Conservation (phyloP, 1,284 basidiomycete genomes). For the Inonotus obliquus region DNA sequence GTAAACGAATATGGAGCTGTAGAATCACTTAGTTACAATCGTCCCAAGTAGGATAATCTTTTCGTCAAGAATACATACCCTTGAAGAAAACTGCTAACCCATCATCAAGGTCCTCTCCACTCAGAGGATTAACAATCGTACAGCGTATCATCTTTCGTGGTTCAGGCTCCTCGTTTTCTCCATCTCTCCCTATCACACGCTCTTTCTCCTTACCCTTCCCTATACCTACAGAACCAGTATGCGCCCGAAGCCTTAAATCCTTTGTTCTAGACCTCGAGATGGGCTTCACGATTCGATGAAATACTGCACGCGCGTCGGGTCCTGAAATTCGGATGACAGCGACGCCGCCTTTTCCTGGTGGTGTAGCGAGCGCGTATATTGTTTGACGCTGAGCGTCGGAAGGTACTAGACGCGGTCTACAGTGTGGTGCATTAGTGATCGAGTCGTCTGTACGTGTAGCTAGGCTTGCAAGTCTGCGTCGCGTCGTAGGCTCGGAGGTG, state of each 20-base stretch:
- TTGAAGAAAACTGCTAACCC: slow-evolving; percentile 79
- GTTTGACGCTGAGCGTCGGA: slow-evolving; percentile 66
- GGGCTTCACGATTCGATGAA: slow-evolving; percentile 47
- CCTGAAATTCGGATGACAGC: slow-evolving; percentile 82
- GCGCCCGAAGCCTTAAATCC: slow-evolving; percentile 16
- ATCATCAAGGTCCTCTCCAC: slow-evolving; percentile 67
- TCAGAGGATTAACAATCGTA: slow-evolving; percentile 60
- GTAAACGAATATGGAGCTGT: slow-evolving; percentile 75
- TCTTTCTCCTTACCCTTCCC: slow-evolving; percentile 19
- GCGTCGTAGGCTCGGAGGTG: no score
- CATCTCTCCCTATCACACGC: slow-evolving; percentile 1
- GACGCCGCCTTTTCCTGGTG: slow-evolving; percentile 77
- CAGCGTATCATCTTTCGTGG: slow-evolving; percentile 71
- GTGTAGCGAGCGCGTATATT: slow-evolving; percentile 84
- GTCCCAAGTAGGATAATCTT: not conserved
- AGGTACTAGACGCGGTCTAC: not conserved
- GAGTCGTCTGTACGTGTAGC: not conserved
- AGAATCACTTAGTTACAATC: not conserved
- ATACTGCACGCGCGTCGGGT: slow-evolving; percentile 57
- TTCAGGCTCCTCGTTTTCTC: slow-evolving; percentile 27
- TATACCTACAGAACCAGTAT: slow-evolving; percentile 5
- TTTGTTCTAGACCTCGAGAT: not conserved
- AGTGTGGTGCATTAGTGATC: not conserved
- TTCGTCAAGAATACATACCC: slow-evolving; percentile 38
- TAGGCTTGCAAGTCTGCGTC: not conserved